Evolutionary conservation across 371 early-diverging fungal genomes (phyloP).

Genomic region (Mucor indicus): DNA sequence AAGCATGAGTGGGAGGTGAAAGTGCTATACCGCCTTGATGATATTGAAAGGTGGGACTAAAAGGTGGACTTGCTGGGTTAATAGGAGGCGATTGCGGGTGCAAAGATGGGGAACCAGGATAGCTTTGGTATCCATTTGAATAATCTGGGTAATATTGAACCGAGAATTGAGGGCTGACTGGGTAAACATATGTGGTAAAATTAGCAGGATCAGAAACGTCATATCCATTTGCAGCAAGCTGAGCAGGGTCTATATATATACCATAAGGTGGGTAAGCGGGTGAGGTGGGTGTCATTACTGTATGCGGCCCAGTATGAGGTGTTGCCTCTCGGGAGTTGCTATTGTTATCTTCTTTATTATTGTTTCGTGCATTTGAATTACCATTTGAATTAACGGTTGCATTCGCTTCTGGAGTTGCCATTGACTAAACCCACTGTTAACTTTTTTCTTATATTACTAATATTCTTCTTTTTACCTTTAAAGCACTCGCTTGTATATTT

Average conservation of each 20-base stretch:
- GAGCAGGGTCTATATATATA: slow-evolving; percentile 23
- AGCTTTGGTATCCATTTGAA: slow-evolving; percentile 42
- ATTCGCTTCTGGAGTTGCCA: slow-evolving; percentile 12
- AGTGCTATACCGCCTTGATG: too few species aligned
- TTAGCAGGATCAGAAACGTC: too few species aligned
- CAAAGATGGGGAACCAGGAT: slow-evolving; percentile 42
- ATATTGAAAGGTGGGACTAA: slow-evolving; percentile 34
- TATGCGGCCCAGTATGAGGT: too few species aligned
- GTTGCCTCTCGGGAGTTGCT: too few species aligned
- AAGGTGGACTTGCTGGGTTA: slow-evolving; percentile 32
- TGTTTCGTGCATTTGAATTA: neutral
- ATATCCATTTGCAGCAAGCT: slow-evolving; percentile 15
- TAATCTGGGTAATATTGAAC: slow-evolving; percentile 47
- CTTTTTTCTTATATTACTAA: too few species aligned
- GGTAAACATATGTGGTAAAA: slow-evolving; percentile 47
- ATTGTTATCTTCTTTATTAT: too few species aligned
- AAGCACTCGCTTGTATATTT: too few species aligned
- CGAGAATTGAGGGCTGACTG: slow-evolving; percentile 46
- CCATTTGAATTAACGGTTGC: slow-evolving; percentile 3
- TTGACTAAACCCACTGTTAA: too few species aligned
- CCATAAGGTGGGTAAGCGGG: slow-evolving; percentile 43
- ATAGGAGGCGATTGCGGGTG: slow-evolving; percentile 37
- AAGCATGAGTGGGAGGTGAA: slow-evolving; percentile 41
- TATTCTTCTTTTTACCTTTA: too few species aligned
- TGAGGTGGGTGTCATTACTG: slow-evolving; percentile 27